A percentile compares a stretch with the other conserved stretches of the same genome.
These are phyloP conservation scores for Penicillium sp. DNA, from an alignment of 2,329 filamentous ascomycete genomes.

Conservation along the genomic window DNA sequence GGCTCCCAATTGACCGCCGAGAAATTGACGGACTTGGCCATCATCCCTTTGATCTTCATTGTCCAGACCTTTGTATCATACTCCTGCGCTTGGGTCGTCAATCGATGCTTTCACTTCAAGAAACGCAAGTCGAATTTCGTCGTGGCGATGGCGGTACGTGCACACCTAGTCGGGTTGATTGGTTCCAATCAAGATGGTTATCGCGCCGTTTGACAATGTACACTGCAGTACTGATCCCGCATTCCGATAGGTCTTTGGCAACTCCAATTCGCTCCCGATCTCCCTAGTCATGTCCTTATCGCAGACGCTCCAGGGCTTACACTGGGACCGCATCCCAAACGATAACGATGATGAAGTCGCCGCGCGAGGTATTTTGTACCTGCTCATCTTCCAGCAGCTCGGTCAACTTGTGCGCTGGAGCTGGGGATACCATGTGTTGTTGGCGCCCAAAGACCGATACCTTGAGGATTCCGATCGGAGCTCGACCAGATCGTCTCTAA, in stretches of 20 bases:
- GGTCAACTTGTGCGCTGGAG: constrained; percentile 96
- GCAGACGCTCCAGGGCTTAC: constrained; percentile 85
- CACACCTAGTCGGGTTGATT: not conserved
- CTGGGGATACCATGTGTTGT: constrained; percentile 93
- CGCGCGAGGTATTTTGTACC: constrained; percentile 89
- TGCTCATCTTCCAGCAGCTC: constrained; percentile 96
- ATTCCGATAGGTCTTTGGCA: constrained; percentile 75
- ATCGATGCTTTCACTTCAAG: constrained; percentile 77
- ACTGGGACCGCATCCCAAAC: constrained; percentile 88
- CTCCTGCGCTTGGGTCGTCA: constrained; percentile 70
- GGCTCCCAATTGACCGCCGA: constrained; percentile 91
- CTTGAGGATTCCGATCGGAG: constrained; percentile 47
- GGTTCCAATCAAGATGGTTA: not conserved
- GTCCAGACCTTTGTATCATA: constrained; percentile 89
- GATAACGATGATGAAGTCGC: constrained; percentile 96
- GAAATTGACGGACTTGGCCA: constrained; percentile 84
- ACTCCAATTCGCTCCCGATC: constrained; percentile 96
- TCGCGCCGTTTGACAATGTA: not conserved
- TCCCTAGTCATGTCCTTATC: constrained; percentile 93
- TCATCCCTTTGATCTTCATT: constrained; percentile 94
- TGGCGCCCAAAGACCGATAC: constrained; percentile 75
- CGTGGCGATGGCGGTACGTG: constrained; percentile 82
- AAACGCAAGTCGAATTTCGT: constrained; percentile 92
- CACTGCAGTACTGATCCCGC: constrained; percentile 6
- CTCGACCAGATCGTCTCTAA: constrained; percentile 32